phyloP scores from a whole-genome alignment of 352 stramenopile species.

The Globisporangium middletonii region DNA sequence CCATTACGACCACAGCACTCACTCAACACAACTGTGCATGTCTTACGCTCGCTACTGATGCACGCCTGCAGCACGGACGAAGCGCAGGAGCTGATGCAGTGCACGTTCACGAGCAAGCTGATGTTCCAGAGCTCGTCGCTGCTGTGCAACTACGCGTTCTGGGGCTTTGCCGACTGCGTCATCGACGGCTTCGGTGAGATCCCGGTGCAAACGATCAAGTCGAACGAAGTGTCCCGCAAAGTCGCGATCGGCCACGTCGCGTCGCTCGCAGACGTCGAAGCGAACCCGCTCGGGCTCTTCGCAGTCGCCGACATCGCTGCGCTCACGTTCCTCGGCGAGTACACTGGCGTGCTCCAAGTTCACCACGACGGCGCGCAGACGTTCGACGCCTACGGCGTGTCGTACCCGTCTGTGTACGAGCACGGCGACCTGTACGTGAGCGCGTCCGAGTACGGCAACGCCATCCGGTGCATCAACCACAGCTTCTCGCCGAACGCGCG shows the following conservation, averaged over 20 bases:
- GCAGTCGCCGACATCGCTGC: slow-evolving; percentile 35
- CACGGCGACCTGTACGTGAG: slow-evolving; percentile 60
- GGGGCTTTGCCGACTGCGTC: slow-evolving; percentile 52
- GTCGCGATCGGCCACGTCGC: slow-evolving; percentile 49
- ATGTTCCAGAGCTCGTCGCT: slow-evolving; percentile 61
- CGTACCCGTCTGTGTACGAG: slow-evolving; percentile 68
- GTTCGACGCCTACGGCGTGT: slow-evolving; percentile 66
- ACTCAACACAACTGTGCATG: neutral
- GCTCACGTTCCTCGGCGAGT: slow-evolving; percentile 55
- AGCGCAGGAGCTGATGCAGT: slow-evolving; percentile 56
- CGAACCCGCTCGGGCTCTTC: slow-evolving; percentile 58
- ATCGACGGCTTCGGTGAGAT: slow-evolving; percentile 48
- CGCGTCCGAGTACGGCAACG: slow-evolving; percentile 65
- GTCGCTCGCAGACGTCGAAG: slow-evolving; percentile 36
- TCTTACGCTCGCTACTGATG: neutral
- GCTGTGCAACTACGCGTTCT: slow-evolving; percentile 75
- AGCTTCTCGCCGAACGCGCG: slow-evolving; percentile 48
- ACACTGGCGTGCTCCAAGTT: slow-evolving; percentile 56
- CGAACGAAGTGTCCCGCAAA: slow-evolving; percentile 33
- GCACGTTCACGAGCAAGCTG: slow-evolving; percentile 66
- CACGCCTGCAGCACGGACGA: slow-evolving; percentile 20
- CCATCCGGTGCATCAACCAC: slow-evolving; percentile 78
- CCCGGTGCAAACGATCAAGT: slow-evolving; percentile 13
- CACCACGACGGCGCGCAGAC: slow-evolving; percentile 28
- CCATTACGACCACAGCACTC: neutral